These are phyloP conservation scores for Pythium phragmiticola DNA, from an alignment of 352 stramenopile species.

Conservation along the genomic window DNA sequence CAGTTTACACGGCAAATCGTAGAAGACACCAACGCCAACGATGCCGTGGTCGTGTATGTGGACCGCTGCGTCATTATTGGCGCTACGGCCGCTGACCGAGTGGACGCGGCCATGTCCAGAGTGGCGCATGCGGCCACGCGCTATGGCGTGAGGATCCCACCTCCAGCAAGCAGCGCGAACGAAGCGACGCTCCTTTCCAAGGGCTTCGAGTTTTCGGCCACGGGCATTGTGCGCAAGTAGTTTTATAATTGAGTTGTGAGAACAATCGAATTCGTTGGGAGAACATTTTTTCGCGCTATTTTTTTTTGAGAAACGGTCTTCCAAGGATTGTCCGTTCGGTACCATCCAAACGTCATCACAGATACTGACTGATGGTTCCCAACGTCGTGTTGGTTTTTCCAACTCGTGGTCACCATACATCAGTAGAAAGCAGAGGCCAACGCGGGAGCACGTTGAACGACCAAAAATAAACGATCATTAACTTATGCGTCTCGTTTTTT, in stretches of 20 bases:
- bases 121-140: not conserved
- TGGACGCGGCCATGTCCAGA: not conserved
- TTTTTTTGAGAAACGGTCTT: too few relatives aligned
- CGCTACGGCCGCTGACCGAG: not conserved
- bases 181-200: not conserved
- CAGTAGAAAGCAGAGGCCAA: not conserved
- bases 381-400: too few relatives aligned
- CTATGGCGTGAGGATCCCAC: not conserved
- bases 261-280: too few relatives aligned
- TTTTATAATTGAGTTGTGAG: not conserved
- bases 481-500: slow-evolving; percentile 15
- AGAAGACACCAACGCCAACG: not conserved
- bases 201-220: slow-evolving; percentile 5
- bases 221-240: slow-evolving; percentile 9
- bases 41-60: slow-evolving; percentile 2
- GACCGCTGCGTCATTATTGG: not conserved
- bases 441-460: not conserved
- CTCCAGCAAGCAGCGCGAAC: not conserved
- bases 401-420: not conserved
- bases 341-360: too few relatives aligned
- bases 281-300: too few relatives aligned
- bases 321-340: too few relatives aligned
- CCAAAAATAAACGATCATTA: slow-evolving; percentile 14
- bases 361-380: too few relatives aligned
- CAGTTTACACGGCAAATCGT: not conserved